Evolutionary conservation across 176 grass and related monocot genomes (phyloP), one percentile per base, ranked within the genome.

Genomic region (Poa pratensis): DNA sequence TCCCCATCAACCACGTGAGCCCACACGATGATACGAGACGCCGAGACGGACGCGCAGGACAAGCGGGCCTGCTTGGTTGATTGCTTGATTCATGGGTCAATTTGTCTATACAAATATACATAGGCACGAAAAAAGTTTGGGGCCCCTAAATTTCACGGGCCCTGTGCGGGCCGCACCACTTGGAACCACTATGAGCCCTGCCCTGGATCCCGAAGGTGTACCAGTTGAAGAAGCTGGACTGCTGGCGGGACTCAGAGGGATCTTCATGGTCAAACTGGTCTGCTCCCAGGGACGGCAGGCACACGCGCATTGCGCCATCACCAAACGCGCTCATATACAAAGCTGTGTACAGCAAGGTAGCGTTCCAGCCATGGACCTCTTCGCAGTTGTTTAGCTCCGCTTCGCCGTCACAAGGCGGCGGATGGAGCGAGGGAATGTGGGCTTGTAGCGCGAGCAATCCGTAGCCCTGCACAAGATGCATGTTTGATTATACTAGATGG

Each of bases 231-330:
- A 86, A 94, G 75, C 92, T 94, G 12, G 79, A 71, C 20, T 89
- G 90, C 23, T 55, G 82, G 28, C 12, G 79, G 45, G 24, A 59
- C 26, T 94, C 86, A 7, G 39, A 37, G 23, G 79, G 66, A 27
- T 89, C 89, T 28, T 91, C 82, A 28, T 53, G 37, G 75, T 89
- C 89, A 61, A 94, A 94, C 74, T 91, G 92, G n/a, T 94, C 92
- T 35, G 83, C 92, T 45, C 92, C 92, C 11, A 94, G 86, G 19
- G 88, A 83, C 35, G 92, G 88, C 35, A 58, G 49, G 79, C 86
- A 91, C 35, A 80, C 89, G 26, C 89, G 85, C 0, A 86, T 71
- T 6, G 59, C 71, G n/a, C 86, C 92, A 12, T 94, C 92, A 9
- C 92, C 83, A 3, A 91, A 74, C 4, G 86, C 82, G 18, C 85